phyloP scores from a whole-genome alignment of 169 alveolate species.

The Cryptosporidium ubiquitum region DNA sequence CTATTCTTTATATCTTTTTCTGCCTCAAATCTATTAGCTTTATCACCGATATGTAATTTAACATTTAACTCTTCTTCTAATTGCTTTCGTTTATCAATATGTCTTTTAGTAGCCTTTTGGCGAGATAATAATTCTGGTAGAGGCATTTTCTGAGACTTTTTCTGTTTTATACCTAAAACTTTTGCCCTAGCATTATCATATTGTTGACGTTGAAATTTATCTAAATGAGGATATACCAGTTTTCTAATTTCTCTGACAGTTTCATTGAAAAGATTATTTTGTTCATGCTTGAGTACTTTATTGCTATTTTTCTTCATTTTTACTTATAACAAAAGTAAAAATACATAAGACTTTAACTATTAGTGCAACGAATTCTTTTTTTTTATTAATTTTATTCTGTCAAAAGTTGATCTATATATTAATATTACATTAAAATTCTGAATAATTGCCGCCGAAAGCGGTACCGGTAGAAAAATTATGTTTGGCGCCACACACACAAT shows the following conservation, averaged over 20 bases:
- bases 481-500: not conserved
- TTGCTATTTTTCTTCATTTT: not conserved
- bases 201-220: slow-evolving; percentile 64
- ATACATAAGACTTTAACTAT: not conserved
- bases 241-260: slow-evolving; percentile 61
- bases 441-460: not conserved
- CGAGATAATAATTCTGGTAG: slow-evolving; percentile 60
- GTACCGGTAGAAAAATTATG: not conserved
- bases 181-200: slow-evolving; percentile 57
- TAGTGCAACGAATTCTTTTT: not conserved
- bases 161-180: slow-evolving; percentile 43
- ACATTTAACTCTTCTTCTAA: slow-evolving; percentile 41
- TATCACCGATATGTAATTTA: slow-evolving; percentile 27
- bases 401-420: not conserved
- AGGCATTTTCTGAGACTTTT: slow-evolving; percentile 71
- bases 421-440: not conserved
- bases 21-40: slow-evolving; percentile 54
- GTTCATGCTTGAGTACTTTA: not conserved
- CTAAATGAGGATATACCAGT: slow-evolving; percentile 72
- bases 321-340: not conserved
- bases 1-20: slow-evolving; percentile 16
- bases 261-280: slow-evolving; percentile 41
- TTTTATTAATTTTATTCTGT: not conserved
- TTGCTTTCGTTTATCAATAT: slow-evolving; percentile 45
- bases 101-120: slow-evolving; percentile 65